A percentile compares a stretch with the other conserved stretches of the same genome.
These are phyloP conservation scores for Neofusicoccum ribis DNA, from an alignment of 2,329 filamentous ascomycete species.

Conservation along the genomic window DNA sequence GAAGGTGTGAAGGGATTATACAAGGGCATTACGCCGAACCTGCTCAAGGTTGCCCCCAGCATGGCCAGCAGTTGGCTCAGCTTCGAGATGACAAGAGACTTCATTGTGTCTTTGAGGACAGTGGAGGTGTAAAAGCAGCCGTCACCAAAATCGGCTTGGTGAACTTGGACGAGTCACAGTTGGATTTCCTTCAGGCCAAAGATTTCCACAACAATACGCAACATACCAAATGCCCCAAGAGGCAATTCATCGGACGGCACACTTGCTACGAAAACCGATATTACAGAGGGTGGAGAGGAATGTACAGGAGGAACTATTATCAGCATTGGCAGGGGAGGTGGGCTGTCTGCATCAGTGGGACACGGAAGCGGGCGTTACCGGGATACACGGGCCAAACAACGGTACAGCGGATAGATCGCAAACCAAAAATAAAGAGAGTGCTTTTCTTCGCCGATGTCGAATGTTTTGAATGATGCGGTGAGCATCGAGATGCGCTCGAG, in stretches of 20 bases:
- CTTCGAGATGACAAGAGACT: conserved; percentile 90
- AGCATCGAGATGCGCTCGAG: background rate
- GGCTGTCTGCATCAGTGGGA: conserved; percentile 8
- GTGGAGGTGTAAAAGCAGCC: conserved; percentile 1
- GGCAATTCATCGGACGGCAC: background rate
- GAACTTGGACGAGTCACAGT: background rate
- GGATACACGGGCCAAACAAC: background rate
- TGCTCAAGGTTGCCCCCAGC: conserved; percentile 95
- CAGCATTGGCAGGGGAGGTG: conserved; percentile 2
- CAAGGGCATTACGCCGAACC: conserved; percentile 92
- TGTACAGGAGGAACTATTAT: conserved; percentile 9
- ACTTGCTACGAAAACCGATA: background rate
- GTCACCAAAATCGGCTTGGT: background rate
- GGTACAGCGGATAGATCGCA: conserved; percentile 17
- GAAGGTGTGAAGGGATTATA: conserved; percentile 87
- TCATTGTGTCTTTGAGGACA: conserved; percentile 62
- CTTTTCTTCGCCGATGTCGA: background rate
- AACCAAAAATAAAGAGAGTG: conserved; percentile 9
- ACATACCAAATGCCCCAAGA: background rate
- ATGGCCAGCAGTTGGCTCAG: conserved; percentile 99
- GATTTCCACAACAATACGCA: background rate
- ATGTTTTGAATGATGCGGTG: conserved; percentile 4
- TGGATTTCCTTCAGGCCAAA: background rate
- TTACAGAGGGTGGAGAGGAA: conserved; percentile 1
- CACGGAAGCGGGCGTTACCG: conserved; percentile 15